Base-by-base conservation (phyloP, 1,139 yeast species). In the Lodderomyces parapsilosis region DNA sequence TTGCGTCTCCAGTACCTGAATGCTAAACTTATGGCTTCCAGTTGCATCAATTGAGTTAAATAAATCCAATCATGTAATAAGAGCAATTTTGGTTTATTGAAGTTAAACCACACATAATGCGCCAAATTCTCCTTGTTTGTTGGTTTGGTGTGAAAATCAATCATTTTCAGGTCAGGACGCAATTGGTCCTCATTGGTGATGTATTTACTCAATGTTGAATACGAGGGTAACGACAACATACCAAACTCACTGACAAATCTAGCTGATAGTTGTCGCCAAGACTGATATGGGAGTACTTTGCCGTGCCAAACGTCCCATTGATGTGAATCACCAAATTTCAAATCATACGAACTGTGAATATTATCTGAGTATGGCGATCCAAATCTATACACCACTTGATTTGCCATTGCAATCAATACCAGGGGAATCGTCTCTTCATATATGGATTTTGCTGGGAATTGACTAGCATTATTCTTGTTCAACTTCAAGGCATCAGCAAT, bases 301-400 rank as follows among this genome's bases (percentile, higher is more conserved):
- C 77, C 77, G 45, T 74, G 78, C 78, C 78, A 73, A 3, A 74
- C 74, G 45, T 72, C 68, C 79, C 79, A 74, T 49, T 71, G 76
- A 50, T 74, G 79, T 13, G 69, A 53, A 50, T 74, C 79, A 1
- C 79, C 79, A 18, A 63, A 51, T 0, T 66, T 65, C 11, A 57
- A 53, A 48, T 69, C 74, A 7, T 59, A 51, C 13, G 75, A 55
- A 7, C 48, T 52, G 14, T 48, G 42, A 4, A 73, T 72, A 3
- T 74, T 68, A 9, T 37, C 39, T 8, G 46, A 41, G 55, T 64
- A 73, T 0, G 79, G 79, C n/a, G 74, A 68, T 5, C 77, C 73
- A 10, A 60, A 62, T 42, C 66, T 71, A 47, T 74, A 74, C 2
- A 66, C 64, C 8, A 66, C 60, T 9, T 55, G 56, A 4, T 63